These are phyloP conservation scores for Ensete glaucum DNA, from an alignment of 176 grass and related monocot species.

Conservation along the genomic window DNA sequence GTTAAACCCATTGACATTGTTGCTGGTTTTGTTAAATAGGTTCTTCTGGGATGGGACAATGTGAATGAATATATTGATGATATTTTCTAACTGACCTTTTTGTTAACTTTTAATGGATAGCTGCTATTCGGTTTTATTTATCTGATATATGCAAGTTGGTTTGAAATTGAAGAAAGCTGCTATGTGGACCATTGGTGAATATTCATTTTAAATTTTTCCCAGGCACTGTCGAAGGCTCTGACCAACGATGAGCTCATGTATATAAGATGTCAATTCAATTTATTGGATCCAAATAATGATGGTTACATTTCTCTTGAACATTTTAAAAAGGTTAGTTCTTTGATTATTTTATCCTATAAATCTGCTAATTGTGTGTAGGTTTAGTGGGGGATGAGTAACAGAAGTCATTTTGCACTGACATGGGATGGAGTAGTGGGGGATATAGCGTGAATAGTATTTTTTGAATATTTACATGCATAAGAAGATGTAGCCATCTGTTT, in stretches of 20 bases:
- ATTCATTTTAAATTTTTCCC: background rate
- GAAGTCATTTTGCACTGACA: background rate
- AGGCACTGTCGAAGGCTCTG: conserved; percentile 89
- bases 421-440: background rate
- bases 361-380: background rate
- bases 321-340: conserved; percentile 66
- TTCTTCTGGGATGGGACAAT: background rate
- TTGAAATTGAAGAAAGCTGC: too few species aligned
- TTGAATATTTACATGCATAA: background rate
- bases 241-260: conserved; percentile 92
- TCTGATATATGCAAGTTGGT: background rate
- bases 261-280: conserved; percentile 70
- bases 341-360: background rate
- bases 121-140: background rate
- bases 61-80: background rate
- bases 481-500: background rate
- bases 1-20: background rate
- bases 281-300: conserved; percentile 76
- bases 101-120: too few species aligned
- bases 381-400: background rate
- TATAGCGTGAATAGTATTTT: background rate
- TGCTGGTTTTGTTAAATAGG: background rate
- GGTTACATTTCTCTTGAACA: conserved; percentile 72
- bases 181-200: too few species aligned
- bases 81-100: background rate